Base-by-base conservation (phyloP, 768 basidiomycete species). In the Termitomyces sp. region DNA sequence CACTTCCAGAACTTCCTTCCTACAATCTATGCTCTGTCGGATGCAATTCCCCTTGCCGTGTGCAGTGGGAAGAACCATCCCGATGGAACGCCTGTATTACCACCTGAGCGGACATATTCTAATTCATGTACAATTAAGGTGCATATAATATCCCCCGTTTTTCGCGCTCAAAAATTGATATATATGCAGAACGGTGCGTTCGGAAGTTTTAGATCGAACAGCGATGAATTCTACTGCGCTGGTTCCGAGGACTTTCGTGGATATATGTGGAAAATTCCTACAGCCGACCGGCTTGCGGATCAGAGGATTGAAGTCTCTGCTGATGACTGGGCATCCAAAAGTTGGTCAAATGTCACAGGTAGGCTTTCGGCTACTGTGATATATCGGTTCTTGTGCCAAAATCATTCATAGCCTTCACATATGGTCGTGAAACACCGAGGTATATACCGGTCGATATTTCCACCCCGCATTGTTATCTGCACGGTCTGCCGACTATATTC, bases 71-170 rank as follows among this genome's bases (percentile, higher is more conserved):
- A 71, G 44, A 79, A 82, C 54, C 72, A 77, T 3, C 84, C 87
- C 7, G 78, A 83, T 55, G 87, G 88, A 40, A 76, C 74, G 5
- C 78, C 78, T 5, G 68, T 81, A 33, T 71, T 78, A 38, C 33
- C 72, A 7, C 75, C 75, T 38, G 73, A 83, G 63, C 73, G 82
- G 54, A 78, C 82, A 4, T 93, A 91, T 69, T 77, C 76, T 0
- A 92, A 93, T 68, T 80, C 81, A 0, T 89, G 87, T 60, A 91
- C 90, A 1, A 91, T 89, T 78, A 93, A 93, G 78, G 90, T 86
- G 56, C 28, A n/a, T 50, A 23, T 14, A 20, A 57, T 23, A 40
- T 33, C 1, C 36, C n/a, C 8, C 26, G 23, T 47, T 36, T 52
- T 46, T 55, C 32, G 32, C 26, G n/a, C 52, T 8, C 18, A 58